These are phyloP conservation scores for Adiantum capillusveneris DNA, from an alignment of 75 land plant species.

Conservation along the genomic window DNA sequence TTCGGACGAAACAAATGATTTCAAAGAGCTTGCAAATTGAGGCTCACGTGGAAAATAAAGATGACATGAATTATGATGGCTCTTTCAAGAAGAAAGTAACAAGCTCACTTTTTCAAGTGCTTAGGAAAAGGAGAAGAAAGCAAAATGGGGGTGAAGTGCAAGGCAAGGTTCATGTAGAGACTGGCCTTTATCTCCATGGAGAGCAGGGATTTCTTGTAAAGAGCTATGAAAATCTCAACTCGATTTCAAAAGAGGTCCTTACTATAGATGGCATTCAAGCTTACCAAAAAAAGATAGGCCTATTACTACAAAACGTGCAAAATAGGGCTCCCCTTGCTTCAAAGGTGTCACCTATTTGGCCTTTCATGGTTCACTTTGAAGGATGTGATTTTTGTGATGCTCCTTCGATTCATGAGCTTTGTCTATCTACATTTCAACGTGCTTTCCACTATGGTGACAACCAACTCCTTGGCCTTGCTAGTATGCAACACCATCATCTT, in stretches of 20 bases:
- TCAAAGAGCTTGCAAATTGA: not conserved
- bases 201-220: constrained; percentile 19
- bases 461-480: constrained; percentile 16
- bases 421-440: constrained; percentile 19
- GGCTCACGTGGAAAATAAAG: not conserved
- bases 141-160: not conserved
- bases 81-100: too few species aligned
- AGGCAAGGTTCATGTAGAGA: constrained; percentile 8
- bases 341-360: constrained; percentile 14
- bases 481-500: constrained; percentile 2
- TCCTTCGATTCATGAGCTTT: not conserved
- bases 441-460: constrained; percentile 37
- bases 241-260: not conserved
- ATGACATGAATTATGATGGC: too few species aligned
- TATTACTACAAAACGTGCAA: too few species aligned
- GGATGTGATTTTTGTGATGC: constrained; percentile 32
- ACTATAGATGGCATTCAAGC: too few species aligned
- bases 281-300: too few species aligned
- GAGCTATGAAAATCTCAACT: constrained; percentile 17
- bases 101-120: not conserved
- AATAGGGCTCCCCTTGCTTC: too few species aligned
- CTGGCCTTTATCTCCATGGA: constrained; percentile 16
- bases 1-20: not conserved
- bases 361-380: constrained; percentile 32
- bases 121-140: not conserved